Percentiles rank a stretch among this genome's conserved stretches.
Evolutionary conservation across 1,139 yeast genomes (phyloP).

Genomic region (Protomyces lactucae-debilis): DNA sequence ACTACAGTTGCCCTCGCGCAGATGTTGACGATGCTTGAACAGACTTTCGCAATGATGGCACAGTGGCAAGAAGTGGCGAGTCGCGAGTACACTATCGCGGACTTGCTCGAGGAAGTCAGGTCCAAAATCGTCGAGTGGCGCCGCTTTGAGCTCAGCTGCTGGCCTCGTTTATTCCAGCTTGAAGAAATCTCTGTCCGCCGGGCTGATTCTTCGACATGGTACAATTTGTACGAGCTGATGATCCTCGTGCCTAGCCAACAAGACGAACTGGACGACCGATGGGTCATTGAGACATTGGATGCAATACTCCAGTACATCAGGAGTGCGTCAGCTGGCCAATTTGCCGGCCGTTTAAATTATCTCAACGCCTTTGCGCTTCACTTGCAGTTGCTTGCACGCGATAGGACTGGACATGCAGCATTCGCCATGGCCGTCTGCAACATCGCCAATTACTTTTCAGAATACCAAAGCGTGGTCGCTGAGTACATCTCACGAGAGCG

Average conservation of each 20-base stretch:
- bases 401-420: neutral
- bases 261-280: conserved; percentile 38
- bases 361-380: conserved; percentile 37
- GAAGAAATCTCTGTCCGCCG: conserved; percentile 57
- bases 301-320: conserved; percentile 72
- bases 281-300: conserved; percentile 49
- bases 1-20: conserved; percentile 69
- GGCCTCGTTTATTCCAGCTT: conserved; percentile 68
- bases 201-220: conserved; percentile 81
- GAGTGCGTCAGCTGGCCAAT: conserved; percentile 58
- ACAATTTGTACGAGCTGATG: conserved; percentile 73
- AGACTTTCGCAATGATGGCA: conserved; percentile 68
- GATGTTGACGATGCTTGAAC: conserved; percentile 77
- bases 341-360: conserved; percentile 58
- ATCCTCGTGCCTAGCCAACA: conserved; percentile 36
- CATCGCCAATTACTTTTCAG: conserved; percentile 60
- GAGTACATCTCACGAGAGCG: conserved; percentile 48
- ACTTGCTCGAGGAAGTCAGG: conserved; percentile 56
- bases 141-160: conserved; percentile 73
- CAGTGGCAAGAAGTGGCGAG: conserved; percentile 97
- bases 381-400: neutral
- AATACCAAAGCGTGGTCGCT: conserved; percentile 51
- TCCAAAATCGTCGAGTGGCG: conserved; percentile 83
- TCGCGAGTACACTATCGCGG: conserved; percentile 60
- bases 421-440: conserved; percentile 52